A percentile compares a stretch with the other conserved stretches of the same genome.
Evolutionary conservation across 305 asterid species (phyloP).

Genomic region (Andrographis paniculata): DNA sequence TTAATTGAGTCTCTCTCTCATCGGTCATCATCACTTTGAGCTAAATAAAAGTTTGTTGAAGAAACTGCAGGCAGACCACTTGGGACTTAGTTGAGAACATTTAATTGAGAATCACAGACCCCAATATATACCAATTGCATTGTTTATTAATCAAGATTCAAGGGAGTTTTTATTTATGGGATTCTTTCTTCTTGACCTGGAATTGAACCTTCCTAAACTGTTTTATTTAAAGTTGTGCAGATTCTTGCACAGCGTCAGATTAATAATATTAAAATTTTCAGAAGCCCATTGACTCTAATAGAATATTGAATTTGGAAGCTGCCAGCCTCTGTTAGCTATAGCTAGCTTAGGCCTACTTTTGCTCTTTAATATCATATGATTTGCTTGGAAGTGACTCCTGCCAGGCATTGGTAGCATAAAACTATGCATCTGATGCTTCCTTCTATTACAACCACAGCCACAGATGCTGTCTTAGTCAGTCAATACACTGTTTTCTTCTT

Average conservation of each 20-base stretch:
- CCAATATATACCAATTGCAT: neutral
- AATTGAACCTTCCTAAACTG: constrained; percentile 22
- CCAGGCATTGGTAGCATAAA: constrained; percentile 24
- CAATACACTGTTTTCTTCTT: too few relatives aligned
- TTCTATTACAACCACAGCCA: constrained; percentile 44
- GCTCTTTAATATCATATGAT: constrained; percentile 43
- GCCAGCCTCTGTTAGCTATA: too few relatives aligned
- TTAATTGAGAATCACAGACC: constrained; percentile 16
- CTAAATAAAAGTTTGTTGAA: constrained; percentile 46
- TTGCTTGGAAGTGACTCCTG: too few relatives aligned
- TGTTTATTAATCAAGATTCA: constrained; percentile 6
- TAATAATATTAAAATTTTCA: too few relatives aligned
- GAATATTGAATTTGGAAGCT: constrained; percentile 32
- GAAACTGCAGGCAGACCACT: constrained; percentile 36
- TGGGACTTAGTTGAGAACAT: constrained; percentile 31
- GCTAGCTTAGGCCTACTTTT: constrained; percentile 15
- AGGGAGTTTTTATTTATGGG: constrained; percentile 8
- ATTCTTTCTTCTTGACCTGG: constrained; percentile 6
- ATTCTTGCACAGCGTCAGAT: constrained; percentile 21
- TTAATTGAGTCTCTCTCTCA: constrained; percentile 28
- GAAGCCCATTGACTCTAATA: constrained; percentile 3
- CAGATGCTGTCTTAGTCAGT: constrained; percentile 26
- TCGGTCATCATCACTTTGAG: constrained; percentile 19
- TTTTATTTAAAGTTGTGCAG: constrained; percentile 18
- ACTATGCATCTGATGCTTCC: constrained; percentile 45